These are phyloP conservation scores for Cystofilobasidium bisporidii DNA, from an alignment of 768 basidiomycete genomes.

Conservation along the genomic window DNA sequence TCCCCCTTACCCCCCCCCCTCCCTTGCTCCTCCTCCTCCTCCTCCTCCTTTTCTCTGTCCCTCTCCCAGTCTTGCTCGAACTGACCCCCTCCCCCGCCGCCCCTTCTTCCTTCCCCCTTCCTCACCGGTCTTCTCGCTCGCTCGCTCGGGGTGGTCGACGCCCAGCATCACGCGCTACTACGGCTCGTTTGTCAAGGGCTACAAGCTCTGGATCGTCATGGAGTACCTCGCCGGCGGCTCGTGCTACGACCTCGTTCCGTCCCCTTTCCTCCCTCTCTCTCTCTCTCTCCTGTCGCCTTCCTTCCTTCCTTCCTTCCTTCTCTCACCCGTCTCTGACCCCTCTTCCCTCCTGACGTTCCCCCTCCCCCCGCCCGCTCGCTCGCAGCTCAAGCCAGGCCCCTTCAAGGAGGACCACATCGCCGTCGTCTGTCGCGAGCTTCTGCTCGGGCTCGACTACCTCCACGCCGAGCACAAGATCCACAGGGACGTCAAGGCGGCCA, in stretches of 20 bases:
- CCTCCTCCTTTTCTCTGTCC: no score
- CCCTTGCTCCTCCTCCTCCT: no score
- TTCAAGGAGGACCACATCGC: slow-evolving; percentile 93
- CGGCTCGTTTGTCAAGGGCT: slow-evolving; percentile 89
- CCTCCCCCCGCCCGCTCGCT: no score
- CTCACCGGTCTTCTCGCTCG: no score
- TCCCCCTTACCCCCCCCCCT: background rate
- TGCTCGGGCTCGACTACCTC: slow-evolving; percentile 90
- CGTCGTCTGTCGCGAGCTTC: slow-evolving; percentile 82
- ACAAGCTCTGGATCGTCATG: slow-evolving; percentile 99
- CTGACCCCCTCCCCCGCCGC: no score
- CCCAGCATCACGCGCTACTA: slow-evolving; percentile 76
- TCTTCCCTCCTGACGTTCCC: no score
- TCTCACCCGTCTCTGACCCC: background rate
- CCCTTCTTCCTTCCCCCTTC: no score
- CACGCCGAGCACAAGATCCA: slow-evolving; percentile 93
- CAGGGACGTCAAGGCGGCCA: slow-evolving; percentile 97
- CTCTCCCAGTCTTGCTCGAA: no score
- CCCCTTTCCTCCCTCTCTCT: background rate
- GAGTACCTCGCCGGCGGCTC: slow-evolving; percentile 98
- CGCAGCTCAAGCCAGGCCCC: slow-evolving; percentile 67
- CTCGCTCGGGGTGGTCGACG: no score
- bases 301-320: background rate
- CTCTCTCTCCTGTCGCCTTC: slow-evolving; percentile 21
- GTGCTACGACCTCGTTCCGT: slow-evolving; percentile 70